A percentile compares a stretch with the other conserved stretches of the same genome.
These are phyloP conservation scores for Cyclocybe aegerita DNA, from an alignment of 768 basidiomycete species.

Conservation along the genomic window DNA sequence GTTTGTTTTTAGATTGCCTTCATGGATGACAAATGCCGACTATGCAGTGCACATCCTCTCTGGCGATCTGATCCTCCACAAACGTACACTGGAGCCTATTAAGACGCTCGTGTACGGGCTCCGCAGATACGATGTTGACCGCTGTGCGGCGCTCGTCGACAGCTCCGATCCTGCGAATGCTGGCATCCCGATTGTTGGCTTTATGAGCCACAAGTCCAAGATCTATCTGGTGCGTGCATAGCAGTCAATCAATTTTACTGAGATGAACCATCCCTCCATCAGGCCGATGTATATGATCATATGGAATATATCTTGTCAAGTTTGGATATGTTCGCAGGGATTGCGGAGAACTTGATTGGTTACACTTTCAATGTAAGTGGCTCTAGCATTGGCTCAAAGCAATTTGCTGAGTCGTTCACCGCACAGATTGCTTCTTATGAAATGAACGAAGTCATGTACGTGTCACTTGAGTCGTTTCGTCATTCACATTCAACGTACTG, in stretches of 20 bases:
- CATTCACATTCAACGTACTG: neutral
- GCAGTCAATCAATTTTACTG: neutral
- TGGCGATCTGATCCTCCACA: slow-evolving; percentile 72
- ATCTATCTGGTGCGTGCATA: slow-evolving; percentile 54
- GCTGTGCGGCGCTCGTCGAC: slow-evolving; percentile 58
- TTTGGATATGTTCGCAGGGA: slow-evolving; percentile 71
- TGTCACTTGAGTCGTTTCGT: slow-evolving; percentile 1
- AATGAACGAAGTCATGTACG: slow-evolving; percentile 74
- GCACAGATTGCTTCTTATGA: slow-evolving; percentile 67
- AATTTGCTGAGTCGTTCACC: slow-evolving; percentile 1
- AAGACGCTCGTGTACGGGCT: slow-evolving; percentile 69
- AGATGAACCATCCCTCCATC: neutral
- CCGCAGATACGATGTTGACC: slow-evolving; percentile 67
- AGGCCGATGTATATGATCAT: slow-evolving; percentile 78
- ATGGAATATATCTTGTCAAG: slow-evolving; percentile 70
- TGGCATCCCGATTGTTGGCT: slow-evolving; percentile 48
- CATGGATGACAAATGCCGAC: neutral
- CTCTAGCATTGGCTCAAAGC: neutral
- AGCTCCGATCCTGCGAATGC: slow-evolving; percentile 36
- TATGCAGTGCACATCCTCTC: slow-evolving; percentile 71
- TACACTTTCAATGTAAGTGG: slow-evolving; percentile 70
- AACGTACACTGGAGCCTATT: slow-evolving; percentile 72
- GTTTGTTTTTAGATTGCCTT: neutral
- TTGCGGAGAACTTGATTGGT: slow-evolving; percentile 69
- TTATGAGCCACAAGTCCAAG: slow-evolving; percentile 67